Evolutionary conservation across 768 basidiomycete genomes (phyloP).

Genomic region (Trametes gibbosa): DNA sequence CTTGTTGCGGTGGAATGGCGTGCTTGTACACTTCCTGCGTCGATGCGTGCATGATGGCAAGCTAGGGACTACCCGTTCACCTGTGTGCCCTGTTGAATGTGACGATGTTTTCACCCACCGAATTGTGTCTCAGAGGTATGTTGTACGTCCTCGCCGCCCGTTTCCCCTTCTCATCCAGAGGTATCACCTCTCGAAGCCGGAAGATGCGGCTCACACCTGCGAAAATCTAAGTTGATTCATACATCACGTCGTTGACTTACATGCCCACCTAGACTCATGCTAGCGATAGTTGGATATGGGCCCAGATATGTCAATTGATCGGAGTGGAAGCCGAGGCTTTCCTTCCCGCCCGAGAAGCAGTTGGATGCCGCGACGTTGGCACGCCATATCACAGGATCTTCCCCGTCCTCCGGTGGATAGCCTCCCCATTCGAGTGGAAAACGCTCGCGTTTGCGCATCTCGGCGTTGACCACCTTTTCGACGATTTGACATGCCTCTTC

Average conservation of each 20-base stretch:
- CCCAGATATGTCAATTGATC: conserved; percentile 81
- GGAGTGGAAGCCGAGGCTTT: conserved; percentile 80
- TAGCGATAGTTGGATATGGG: conserved; percentile 84
- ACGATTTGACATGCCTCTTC: conserved; percentile 75
- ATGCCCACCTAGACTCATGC: conserved; percentile 65
- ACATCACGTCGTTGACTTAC: conserved; percentile 11
- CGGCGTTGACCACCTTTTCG: conserved; percentile 68
- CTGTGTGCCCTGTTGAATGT: not conserved
- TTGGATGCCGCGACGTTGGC: conserved; percentile 88
- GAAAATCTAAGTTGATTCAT: not conserved
- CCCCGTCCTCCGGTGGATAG: conserved; percentile 19
- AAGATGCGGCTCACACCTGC: conserved; percentile 68
- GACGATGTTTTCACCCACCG: conserved; percentile 41
- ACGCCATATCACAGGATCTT: conserved; percentile 46
- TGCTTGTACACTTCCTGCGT: conserved; percentile 85
- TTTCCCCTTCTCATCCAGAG: conserved; percentile 52
- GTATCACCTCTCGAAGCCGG: conserved; percentile 74
- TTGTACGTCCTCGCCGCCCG: conserved; percentile 73
- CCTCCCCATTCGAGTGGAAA: conserved; percentile 68
- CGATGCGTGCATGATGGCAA: conserved; percentile 85
- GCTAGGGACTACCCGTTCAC: conserved; percentile 35
- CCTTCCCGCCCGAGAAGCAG: conserved; percentile 78
- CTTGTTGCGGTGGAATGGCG: conserved; percentile 65
- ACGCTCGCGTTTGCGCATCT: conserved; percentile 58
- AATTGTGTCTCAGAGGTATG: conserved; percentile 75